Percentiles rank a stretch among this genome's conserved stretches.
phyloP scores from a whole-genome alignment of 169 alveolate genomes.

The Eimeria praecox region DNA sequence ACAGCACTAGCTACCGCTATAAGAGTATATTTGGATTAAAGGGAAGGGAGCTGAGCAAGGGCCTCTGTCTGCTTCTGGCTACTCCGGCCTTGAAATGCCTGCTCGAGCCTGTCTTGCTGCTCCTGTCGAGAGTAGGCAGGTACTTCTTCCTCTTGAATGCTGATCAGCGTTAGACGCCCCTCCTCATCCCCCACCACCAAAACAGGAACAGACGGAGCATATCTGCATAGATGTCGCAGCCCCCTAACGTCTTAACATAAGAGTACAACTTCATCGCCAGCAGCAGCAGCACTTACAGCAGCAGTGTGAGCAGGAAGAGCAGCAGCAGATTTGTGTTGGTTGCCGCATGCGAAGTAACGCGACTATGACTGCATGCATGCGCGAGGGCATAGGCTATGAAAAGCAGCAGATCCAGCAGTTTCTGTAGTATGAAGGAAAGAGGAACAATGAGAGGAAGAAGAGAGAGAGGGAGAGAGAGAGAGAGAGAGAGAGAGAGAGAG shows the following conservation, averaged over 20 bases:
- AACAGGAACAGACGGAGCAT: slow-evolving; percentile 90
- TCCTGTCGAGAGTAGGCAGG: slow-evolving; percentile 63
- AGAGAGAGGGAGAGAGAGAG: too few species aligned
- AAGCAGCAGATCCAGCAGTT: too few species aligned
- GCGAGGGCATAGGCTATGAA: too few species aligned
- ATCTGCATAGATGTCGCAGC: slow-evolving; percentile 82
- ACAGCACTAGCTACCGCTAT: too few species aligned
- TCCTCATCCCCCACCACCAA: slow-evolving; percentile 92
- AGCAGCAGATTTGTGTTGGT: too few species aligned
- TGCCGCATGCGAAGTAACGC: too few species aligned
- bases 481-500: too few species aligned
- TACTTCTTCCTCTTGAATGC: slow-evolving; percentile 85
- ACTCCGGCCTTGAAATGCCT: slow-evolving; percentile 13
- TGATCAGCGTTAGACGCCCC: slow-evolving; percentile 91
- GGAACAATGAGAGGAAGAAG: too few species aligned
- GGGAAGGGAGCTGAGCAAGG: not conserved
- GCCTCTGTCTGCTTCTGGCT: not conserved
- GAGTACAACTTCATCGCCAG: not conserved
- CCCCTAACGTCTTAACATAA: not conserved
- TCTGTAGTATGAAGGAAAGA: too few species aligned
- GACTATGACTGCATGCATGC: too few species aligned
- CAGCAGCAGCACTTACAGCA: not conserved
- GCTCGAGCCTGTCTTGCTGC: slow-evolving; percentile 72
- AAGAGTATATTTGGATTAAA: too few species aligned
- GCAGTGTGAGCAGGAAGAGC: too few species aligned